Conservation (phyloP, 169 alveolate species). For the Eimeria acervulina region DNA sequence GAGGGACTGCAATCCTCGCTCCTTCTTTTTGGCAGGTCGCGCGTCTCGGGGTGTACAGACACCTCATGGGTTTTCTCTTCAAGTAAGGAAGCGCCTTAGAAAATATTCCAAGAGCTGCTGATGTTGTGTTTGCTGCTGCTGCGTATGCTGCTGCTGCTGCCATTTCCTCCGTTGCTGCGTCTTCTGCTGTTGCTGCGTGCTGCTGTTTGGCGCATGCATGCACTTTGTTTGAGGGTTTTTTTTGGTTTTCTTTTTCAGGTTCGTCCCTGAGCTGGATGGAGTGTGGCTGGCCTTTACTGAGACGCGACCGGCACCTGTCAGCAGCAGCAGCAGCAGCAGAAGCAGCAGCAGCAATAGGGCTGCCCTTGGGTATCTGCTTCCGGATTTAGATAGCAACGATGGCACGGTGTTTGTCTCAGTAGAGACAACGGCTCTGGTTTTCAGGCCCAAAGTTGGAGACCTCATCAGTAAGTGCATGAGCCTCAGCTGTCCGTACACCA, state of each 20-base stretch:
- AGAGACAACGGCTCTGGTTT: constrained; percentile 43
- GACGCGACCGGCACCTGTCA: constrained; percentile 42
- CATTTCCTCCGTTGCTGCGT: background rate
- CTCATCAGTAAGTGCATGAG: constrained; percentile 22
- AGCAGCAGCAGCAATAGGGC: constrained; percentile 52
- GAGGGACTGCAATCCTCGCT: constrained; percentile 19
- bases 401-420: constrained; percentile 47
- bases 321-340: constrained; percentile 26
- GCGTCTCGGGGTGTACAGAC: constrained; percentile 64
- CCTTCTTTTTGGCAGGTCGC: constrained; percentile 61
- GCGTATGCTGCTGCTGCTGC: constrained; percentile 1
- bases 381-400: constrained; percentile 53
- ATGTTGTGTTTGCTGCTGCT: background rate
- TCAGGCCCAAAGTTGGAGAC: constrained; percentile 51
- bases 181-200: background rate
- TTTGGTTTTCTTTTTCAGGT: background rate
- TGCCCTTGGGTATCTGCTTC: constrained; percentile 58
- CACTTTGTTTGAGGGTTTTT: background rate
- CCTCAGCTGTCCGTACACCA: background rate
- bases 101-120: background rate
- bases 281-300: constrained; percentile 61
- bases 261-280: constrained; percentile 49
- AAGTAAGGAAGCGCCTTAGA: background rate
- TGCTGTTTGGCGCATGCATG: background rate
- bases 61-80: constrained; percentile 51